These are phyloP conservation scores for Fomitopsis palustris DNA, from an alignment of 1,284 basidiomycete genomes.

Conservation along the genomic window DNA sequence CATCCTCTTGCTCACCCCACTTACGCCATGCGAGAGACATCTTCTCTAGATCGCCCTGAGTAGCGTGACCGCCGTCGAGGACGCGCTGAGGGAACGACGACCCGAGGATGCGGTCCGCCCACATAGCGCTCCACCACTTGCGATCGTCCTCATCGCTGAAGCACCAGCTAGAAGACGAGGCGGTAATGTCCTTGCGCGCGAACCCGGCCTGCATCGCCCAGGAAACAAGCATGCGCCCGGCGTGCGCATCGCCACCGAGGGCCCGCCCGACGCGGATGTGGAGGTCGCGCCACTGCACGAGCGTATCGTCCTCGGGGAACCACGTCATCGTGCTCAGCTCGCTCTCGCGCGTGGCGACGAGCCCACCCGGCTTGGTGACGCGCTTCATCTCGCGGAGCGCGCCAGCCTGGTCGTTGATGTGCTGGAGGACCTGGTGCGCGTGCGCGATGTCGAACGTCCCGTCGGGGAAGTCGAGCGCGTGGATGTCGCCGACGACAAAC, in stretches of 20 bases:
- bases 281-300: slow-evolving; percentile 24
- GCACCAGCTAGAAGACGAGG: slow-evolving; percentile 31
- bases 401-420: slow-evolving; percentile 36
- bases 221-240: slow-evolving; percentile 26
- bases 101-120: slow-evolving; percentile 31
- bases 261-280: slow-evolving; percentile 24
- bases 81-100: slow-evolving; percentile 30
- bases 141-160: slow-evolving; percentile 32
- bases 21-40: slow-evolving; percentile 25
- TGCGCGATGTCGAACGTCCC: slow-evolving; percentile 42
- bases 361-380: slow-evolving; percentile 38
- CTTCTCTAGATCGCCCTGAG: slow-evolving; percentile 22
- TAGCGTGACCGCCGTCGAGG: slow-evolving; percentile 25
- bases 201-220: slow-evolving; percentile 32
- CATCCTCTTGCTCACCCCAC: slow-evolving; percentile 32
- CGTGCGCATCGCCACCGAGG: slow-evolving; percentile 28
- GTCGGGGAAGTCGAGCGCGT: slow-evolving; percentile 32
- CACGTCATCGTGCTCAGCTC: slow-evolving; percentile 28
- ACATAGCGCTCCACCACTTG: slow-evolving; percentile 31
- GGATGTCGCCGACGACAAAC: slow-evolving; percentile 32
- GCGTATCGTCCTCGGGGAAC: slow-evolving; percentile 28
- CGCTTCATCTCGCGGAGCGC: slow-evolving; percentile 41
- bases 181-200: slow-evolving; percentile 19
- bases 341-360: slow-evolving; percentile 39
- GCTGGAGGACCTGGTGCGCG: slow-evolving; percentile 43